phyloP scores from a whole-genome alignment of 116 monocot genomes.

The Trichopus zeylanicus region DNA sequence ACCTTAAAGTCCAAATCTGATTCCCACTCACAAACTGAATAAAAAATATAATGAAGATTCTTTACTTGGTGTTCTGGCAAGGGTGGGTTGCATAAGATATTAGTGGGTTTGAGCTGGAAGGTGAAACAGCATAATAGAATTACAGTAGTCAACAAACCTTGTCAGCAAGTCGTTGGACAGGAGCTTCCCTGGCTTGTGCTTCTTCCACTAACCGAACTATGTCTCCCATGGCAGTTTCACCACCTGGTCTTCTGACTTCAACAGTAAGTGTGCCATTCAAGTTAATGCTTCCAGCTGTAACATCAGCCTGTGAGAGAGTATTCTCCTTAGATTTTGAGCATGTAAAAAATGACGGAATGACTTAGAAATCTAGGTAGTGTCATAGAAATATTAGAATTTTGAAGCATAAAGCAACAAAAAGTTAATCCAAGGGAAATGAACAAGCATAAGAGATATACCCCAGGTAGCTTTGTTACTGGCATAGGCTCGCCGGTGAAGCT shows the following conservation, averaged over 20 bases:
- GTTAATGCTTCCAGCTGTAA: conserved; percentile 93
- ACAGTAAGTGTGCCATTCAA: conserved; percentile 89
- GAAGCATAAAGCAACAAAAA: background rate
- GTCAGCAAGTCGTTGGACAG: conserved; percentile 93
- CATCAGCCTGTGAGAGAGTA: conserved; percentile 44
- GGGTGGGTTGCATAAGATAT: no score
- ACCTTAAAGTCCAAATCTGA: no score
- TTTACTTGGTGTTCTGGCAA: no score
- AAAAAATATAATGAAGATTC: no score
- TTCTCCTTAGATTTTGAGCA: background rate
- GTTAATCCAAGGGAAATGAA: conserved; percentile 1
- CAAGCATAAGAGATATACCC: conserved; percentile 38
- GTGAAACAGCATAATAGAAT: no score
- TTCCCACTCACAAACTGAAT: no score
- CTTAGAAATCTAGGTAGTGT: background rate
- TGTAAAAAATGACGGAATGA: background rate
- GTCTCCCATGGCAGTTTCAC: conserved; percentile 93
- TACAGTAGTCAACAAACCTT: conserved; percentile 43
- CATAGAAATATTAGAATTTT: background rate
- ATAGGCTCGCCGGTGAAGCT: conserved; percentile 95
- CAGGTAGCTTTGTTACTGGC: conserved; percentile 85
- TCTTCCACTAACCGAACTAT: conserved; percentile 96
- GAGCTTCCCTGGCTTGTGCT: conserved; percentile 91
- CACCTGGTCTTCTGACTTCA: conserved; percentile 93
- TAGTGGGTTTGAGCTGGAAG: no score